phyloP scores from a whole-genome alignment of 192 early-diverging fungal genomes.

The Podila minutissima region DNA sequence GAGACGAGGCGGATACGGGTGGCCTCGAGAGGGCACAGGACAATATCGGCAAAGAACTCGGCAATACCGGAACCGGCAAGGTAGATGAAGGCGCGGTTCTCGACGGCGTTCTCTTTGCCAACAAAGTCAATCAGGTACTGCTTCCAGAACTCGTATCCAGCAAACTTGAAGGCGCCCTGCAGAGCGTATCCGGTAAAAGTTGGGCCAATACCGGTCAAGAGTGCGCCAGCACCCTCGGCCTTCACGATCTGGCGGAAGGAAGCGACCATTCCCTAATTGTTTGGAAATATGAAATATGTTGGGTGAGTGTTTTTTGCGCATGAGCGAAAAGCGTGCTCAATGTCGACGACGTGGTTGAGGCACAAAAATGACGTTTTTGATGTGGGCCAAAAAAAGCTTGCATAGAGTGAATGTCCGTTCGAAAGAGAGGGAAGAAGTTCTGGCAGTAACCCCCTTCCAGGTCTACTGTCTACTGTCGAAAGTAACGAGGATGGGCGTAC shows the following conservation, averaged over 20 bases:
- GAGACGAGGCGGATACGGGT: slow-evolving; percentile 80
- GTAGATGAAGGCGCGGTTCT: slow-evolving; percentile 74
- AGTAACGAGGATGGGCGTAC: no score
- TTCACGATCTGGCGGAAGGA: slow-evolving; percentile 61
- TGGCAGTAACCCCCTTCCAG: no score
- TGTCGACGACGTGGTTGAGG: no score
- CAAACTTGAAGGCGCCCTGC: slow-evolving; percentile 76
- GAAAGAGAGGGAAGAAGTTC: no score
- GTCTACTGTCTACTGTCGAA: no score
- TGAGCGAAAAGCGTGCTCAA: no score
- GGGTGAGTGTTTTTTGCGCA: background rate
- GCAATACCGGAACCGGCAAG: slow-evolving; percentile 70
- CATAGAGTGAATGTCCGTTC: background rate
- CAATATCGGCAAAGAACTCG: slow-evolving; percentile 83
- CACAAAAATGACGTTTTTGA: no score
- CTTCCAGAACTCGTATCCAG: slow-evolving; percentile 77
- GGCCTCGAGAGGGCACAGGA: slow-evolving; percentile 78
- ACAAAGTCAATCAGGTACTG: slow-evolving; percentile 61
- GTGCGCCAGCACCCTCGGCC: slow-evolving; percentile 66
- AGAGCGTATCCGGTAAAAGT: slow-evolving; percentile 72
- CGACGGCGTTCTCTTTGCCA: slow-evolving; percentile 62
- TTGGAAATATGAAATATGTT: no score
- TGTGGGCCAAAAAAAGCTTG: background rate
- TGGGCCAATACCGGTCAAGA: slow-evolving; percentile 72
- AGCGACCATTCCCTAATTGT: slow-evolving; percentile 56